Evolutionary conservation across 192 early-diverging fungal genomes (phyloP).

Genomic region (Backusella parvicylindrica): DNA sequence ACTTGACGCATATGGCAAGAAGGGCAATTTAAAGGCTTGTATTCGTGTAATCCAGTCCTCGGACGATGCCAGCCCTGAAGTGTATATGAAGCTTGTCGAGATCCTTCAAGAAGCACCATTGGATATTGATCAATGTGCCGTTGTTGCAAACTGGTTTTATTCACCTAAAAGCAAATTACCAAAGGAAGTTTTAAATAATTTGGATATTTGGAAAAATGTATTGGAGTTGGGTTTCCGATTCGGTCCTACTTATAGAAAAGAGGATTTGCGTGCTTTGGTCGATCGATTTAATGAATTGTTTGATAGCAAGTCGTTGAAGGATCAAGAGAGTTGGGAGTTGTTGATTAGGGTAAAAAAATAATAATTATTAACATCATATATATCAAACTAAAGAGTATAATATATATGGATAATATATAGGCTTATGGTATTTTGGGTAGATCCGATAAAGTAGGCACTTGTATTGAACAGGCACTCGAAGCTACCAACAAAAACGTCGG

Average conservation of each 20-base stretch:
- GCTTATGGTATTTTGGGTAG: slow-evolving; percentile 2
- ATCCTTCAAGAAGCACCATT: neutral
- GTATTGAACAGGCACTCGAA: neutral
- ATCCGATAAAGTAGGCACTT: neutral
- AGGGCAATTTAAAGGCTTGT: slow-evolving; percentile 12
- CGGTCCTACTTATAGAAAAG: slow-evolving; percentile 1
- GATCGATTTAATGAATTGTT: slow-evolving; percentile 12
- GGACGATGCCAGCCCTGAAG: neutral
- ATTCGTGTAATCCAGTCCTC: slow-evolving; percentile 4
- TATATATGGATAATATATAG: no score
- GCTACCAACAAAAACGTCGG: neutral
- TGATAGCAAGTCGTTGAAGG: neutral
- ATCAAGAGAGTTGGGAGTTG: slow-evolving; percentile 13
- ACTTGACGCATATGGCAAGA: neutral
- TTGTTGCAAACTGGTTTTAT: slow-evolving; percentile 23
- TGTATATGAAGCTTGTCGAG: neutral
- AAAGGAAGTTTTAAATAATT: neutral
- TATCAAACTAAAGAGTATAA: neutral
- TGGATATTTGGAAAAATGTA: slow-evolving; percentile 21
- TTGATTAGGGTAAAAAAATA: slow-evolving; percentile 24
- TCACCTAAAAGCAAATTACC: neutral
- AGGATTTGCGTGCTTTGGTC: slow-evolving; percentile 15
- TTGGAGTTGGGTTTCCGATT: slow-evolving; percentile 24
- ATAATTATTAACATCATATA: neutral
- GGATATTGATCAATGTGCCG: slow-evolving; percentile 16